Percentiles rank a stretch among this genome's conserved stretches.
Evolutionary conservation across 129 eudicot genomes (phyloP).

Genomic region (Gnaphalium uliginosum): DNA sequence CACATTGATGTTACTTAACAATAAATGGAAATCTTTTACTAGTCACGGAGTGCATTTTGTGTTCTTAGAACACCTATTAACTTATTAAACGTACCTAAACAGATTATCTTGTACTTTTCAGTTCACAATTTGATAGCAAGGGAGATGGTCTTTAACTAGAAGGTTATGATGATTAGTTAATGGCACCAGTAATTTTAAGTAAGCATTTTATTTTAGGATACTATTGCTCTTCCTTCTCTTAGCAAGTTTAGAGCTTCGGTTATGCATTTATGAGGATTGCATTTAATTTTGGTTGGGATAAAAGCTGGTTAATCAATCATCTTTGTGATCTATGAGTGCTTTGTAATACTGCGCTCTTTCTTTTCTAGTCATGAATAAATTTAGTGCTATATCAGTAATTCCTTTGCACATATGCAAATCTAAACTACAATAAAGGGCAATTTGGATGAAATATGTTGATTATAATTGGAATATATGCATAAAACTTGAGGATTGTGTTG

Average conservation of each 20-base stretch:
- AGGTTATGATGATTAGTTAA: neutral
- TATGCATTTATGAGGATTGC: neutral
- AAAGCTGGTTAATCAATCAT: neutral
- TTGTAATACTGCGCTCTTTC: neutral
- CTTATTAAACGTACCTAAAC: too few species aligned
- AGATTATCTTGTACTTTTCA: too few species aligned
- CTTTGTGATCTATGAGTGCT: neutral
- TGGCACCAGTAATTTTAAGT: neutral
- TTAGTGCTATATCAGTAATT: neutral
- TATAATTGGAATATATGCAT: neutral
- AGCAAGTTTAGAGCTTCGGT: neutral
- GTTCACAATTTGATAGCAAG: neutral
- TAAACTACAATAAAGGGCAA: neutral
- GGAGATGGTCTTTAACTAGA: neutral
- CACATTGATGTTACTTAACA: neutral
- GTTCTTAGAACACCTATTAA: too few species aligned
- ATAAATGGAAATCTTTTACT: neutral
- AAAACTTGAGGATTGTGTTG: neutral
- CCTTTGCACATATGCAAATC: neutral
- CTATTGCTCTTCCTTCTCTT: neutral
- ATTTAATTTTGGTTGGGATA: neutral
- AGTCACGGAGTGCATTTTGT: too few species aligned
- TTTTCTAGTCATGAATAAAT: neutral
- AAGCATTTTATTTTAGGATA: neutral
- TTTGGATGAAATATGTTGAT: neutral